phyloP scores from a whole-genome alignment of 169 alveolate species.

The Theileria equi region DNA sequence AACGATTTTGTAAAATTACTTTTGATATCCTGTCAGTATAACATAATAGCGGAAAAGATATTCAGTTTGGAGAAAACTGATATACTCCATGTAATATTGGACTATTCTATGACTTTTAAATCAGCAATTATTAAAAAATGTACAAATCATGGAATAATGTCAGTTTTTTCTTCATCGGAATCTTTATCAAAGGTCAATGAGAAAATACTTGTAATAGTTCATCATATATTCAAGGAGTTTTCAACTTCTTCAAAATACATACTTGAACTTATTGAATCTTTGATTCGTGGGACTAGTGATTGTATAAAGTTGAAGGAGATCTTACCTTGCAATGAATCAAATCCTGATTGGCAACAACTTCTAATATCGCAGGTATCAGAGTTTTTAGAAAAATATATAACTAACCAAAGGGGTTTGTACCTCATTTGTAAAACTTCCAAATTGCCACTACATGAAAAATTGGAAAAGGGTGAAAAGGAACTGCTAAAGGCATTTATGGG shows the following conservation, averaged over 20 bases:
- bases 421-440: slow-evolving; percentile 24
- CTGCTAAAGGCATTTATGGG: slow-evolving; percentile 1
- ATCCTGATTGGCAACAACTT: slow-evolving; percentile 40
- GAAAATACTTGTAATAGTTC: slow-evolving; percentile 21
- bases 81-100: background rate
- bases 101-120: slow-evolving; percentile 23
- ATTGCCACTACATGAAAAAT: slow-evolving; percentile 31
- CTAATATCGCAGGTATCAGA: slow-evolving; percentile 49
- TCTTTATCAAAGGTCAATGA: background rate
- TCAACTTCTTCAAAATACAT: slow-evolving; percentile 21
- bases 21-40: background rate
- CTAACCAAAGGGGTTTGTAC: slow-evolving; percentile 30
- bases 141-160: slow-evolving; percentile 2
- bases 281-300: slow-evolving; percentile 19
- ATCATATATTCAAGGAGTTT: slow-evolving; percentile 41
- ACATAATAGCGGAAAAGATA: background rate
- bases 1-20: slow-evolving; percentile 21
- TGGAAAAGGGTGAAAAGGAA: slow-evolving; percentile 28
- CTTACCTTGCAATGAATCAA: background rate
- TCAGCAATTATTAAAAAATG: slow-evolving; percentile 1
- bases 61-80: slow-evolving; percentile 15
- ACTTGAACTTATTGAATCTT: slow-evolving; percentile 33
- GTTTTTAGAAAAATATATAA: slow-evolving; percentile 39
- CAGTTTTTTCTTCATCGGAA: background rate
- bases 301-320: slow-evolving; percentile 32